Evolutionary conservation across 192 early-diverging fungal species (phyloP).

Genomic region (Coemansia sp.): DNA sequence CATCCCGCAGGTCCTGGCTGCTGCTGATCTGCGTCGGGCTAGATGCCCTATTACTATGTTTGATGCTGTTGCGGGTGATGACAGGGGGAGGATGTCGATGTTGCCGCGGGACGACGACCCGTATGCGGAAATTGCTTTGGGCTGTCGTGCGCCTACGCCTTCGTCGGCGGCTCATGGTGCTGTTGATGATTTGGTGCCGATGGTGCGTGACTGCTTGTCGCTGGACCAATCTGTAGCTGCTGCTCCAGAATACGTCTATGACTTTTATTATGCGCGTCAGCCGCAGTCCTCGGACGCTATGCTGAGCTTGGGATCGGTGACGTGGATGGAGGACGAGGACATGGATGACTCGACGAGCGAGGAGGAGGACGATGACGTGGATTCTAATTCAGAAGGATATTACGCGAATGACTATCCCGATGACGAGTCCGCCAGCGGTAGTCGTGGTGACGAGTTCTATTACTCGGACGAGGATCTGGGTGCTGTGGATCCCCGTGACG

Average conservation of each 20-base stretch:
- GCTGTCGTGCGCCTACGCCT: not conserved
- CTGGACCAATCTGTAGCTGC: conserved; percentile 9
- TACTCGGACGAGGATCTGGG: conserved; percentile 35
- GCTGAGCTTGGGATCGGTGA: conserved; percentile 22
- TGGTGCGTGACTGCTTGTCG: conserved; percentile 69
- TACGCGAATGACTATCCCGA: conserved; percentile 83
- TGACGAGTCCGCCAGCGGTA: conserved; percentile 51
- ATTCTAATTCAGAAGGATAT: conserved; percentile 77
- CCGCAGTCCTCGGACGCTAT: conserved; percentile 2
- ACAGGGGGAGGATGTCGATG: not conserved
- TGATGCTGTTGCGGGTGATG: conserved; percentile 67
- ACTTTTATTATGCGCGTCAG: conserved; percentile 70
- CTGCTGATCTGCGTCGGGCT: conserved; percentile 38
- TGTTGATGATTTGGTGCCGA: conserved; percentile 69
- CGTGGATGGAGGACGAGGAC: conserved; percentile 62
- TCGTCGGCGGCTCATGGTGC: conserved; percentile 15
- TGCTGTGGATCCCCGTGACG: not conserved
- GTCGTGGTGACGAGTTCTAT: conserved; percentile 24
- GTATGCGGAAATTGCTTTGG: conserved; percentile 17
- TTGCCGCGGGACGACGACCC: conserved; percentile 10
- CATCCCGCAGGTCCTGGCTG: conserved; percentile 33
- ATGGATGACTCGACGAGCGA: conserved; percentile 38
- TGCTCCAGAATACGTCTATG: conserved; percentile 72
- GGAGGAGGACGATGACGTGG: conserved; percentile 57
- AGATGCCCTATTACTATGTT: conserved; percentile 63